These are phyloP conservation scores for Periglandula ipomoeae DNA, from an alignment of 2,329 filamentous ascomycete species.

Conservation along the genomic window DNA sequence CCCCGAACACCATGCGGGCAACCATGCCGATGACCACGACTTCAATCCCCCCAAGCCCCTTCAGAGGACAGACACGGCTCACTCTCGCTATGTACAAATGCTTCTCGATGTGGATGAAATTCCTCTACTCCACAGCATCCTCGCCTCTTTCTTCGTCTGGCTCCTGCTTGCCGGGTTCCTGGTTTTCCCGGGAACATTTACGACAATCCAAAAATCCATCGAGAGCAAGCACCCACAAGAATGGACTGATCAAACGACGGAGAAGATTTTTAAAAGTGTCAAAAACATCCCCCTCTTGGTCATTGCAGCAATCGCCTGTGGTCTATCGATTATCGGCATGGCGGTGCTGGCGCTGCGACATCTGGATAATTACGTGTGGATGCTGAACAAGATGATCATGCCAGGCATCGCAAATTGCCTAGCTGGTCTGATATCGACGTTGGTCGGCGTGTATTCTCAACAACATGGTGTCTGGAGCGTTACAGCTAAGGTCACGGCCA, in stretches of 20 bases:
- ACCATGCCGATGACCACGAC: not conserved
- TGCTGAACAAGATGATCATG: conserved; percentile 41
- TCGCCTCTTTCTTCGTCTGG: conserved; percentile 31
- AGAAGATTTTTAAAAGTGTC: conserved; percentile 16
- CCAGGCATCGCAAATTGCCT: conserved; percentile 35
- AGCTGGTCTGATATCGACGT: conserved; percentile 39
- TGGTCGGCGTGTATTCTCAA: conserved; percentile 40
- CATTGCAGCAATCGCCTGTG: conserved; percentile 33
- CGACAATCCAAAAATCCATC: conserved; percentile 23
- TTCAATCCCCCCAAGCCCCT: conserved; percentile 11
- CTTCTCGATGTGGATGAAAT: conserved; percentile 37
- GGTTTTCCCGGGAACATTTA: conserved; percentile 43
- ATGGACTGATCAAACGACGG: conserved; percentile 12
- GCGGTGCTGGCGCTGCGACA: conserved; percentile 33
- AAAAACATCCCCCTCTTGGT: conserved; percentile 31
- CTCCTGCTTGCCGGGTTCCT: conserved; percentile 44
- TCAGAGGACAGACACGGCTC: conserved; percentile 15
- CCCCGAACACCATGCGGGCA: conserved; percentile 7
- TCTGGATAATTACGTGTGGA: conserved; percentile 43
- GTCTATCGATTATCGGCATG: conserved; percentile 25
- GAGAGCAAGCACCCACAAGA: conserved; percentile 11
- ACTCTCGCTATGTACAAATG: conserved; percentile 35
- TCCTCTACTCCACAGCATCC: conserved; percentile 35
- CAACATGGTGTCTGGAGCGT: conserved; percentile 34
- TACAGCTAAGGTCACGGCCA: conserved; percentile 27